Base-by-base conservation (phyloP, 257 asterid genomes). In the Solanum chiquidenum region DNA sequence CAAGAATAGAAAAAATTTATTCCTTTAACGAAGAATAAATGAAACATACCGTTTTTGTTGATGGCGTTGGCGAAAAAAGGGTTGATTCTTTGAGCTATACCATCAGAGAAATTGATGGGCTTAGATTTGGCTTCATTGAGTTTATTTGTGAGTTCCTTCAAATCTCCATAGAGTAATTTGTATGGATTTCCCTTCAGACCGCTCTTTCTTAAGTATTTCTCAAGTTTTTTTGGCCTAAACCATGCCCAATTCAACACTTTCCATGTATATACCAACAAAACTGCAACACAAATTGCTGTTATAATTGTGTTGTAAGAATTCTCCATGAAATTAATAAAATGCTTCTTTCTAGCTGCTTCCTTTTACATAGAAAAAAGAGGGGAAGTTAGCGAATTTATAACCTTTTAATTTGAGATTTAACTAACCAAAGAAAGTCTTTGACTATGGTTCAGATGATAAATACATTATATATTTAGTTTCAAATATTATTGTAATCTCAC, bases 151-250 rank as follows among this genome's bases (percentile, higher is more conserved):
- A 92, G 40, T 20, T 93, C 93, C 37, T 86, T 87, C 68, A 34
- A 83, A 75, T 93, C 94, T 5, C 95, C 94, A 31, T 77, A 46
- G 68, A 91, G 38, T 6, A 91, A 10, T 86, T 86, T 90, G 86
- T 90, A 93, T 8, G 90, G 35, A 60, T 86, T 89, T 11, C 94
- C 93, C 3, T 25, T 87, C 60, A 92, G 88, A 33, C 95, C 93
- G 10, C 88, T 89, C 20, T 84, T 31, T 71, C 91, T 89, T 23
- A 93, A 90, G 52, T 60, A 64, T 58, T 87, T 88, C 79, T 91
- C 94, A 71, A 88, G 2, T 84, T 84, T 86, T 55, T 87, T 87
- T 11, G 95, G 94, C 86, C 74, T 82, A 37, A 93, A 23, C 93
- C 93, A 91, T 3, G 23, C 90, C 92, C 91, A 89, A 14, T 88